Base-by-base conservation (phyloP, 306 rosid genomes). In the Arachis stenosperma region DNA sequence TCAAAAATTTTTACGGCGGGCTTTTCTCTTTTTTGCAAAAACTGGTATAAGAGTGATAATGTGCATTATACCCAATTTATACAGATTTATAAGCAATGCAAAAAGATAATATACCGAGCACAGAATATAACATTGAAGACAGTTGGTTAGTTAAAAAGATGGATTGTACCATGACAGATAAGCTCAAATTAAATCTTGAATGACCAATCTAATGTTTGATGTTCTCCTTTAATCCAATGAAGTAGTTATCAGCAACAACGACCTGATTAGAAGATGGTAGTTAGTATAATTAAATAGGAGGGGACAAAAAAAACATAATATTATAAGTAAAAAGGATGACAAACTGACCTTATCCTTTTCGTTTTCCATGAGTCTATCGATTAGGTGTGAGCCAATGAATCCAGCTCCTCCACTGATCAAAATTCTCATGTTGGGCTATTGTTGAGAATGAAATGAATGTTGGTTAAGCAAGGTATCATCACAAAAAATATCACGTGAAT, bases 161-260 rank as follows among this genome's bases (percentile, higher is more conserved):
- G 43, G 84, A 72, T 37, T 54, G 63, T 93, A 94, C 98, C 98
- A 69, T 94, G 97, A 52, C 98, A 97, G 68, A 88, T 94, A 57
- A 94, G 97, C 87, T 94, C 97, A n/a, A n/a, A n/a, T n/a, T n/a
- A 52, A 94, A 94, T 89, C 98, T 86, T 47, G 97, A 96, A 79
- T 94, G 97, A 51, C 97, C 96, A 70, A 91, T 89, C 98, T 97
- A 94, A 76, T 82, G 89, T 72, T 66, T 94, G 74, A 94, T 88
- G 75, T 94, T 94, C 70, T 89, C 97, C 84, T 94, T 94, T 0
- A 94, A 86, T 70, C 98, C 98, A 22, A 96, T 94, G 88, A 94
- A 94, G 89, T 69, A 94, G 84, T 94, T 94, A 75, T 94, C 98
- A 73, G 78, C 97, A 73, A 89, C 98, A 81, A 90, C 81, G 61